Base-by-base conservation (phyloP, 106 monocot genomes). In the Vanilla planifolia region DNA sequence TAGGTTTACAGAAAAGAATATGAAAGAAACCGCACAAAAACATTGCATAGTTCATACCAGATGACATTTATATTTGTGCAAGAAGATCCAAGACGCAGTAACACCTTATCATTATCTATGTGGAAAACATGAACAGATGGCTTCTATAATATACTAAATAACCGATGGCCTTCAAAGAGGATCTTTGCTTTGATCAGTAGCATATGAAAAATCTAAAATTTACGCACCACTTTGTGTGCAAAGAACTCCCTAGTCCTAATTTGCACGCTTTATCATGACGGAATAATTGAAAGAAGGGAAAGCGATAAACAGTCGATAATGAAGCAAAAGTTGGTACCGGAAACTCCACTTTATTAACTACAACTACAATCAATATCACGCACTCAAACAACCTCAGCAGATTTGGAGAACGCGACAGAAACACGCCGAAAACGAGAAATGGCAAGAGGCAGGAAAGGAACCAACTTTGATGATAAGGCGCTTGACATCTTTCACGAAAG, bases 401-500 rank as follows among this genome's bases (percentile, higher is more conserved):
- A 37, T 37, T 37, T n/a, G n/a, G n/a, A n/a, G n/a, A n/a, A 37
- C 37, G 37, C 37, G 10, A 6, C 37, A 6, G 7, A 37, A 6
- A 56, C 10, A 56, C 29, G 24, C 29, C 7, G 14, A 2, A 0
- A 29, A 25, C 27, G 0, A n/a, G 17, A 34, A 10, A 17, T 35
- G 28, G 19, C 3, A 34, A 22, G 23, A 3, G 14, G 10, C 16
- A 37, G 62, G n/a, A 11, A 24, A 14, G 51, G 19, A 50, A 21
- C 39, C 3, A 48, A 66, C 65, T 28, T 66, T 66, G 65, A 66
- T 41, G 48, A 66, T 37, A 53, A 66, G 39, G 52, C 65, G 65
- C 25, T 66, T 66, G 52, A 53, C 52, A 51, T 53, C 65, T 27
- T 41, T 37, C 27, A 66, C 65, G 51, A 66, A 66, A 8, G 51